These are phyloP conservation scores for Fusarium hainanense DNA, from an alignment of 2,329 filamentous ascomycete genomes.

Conservation along the genomic window DNA sequence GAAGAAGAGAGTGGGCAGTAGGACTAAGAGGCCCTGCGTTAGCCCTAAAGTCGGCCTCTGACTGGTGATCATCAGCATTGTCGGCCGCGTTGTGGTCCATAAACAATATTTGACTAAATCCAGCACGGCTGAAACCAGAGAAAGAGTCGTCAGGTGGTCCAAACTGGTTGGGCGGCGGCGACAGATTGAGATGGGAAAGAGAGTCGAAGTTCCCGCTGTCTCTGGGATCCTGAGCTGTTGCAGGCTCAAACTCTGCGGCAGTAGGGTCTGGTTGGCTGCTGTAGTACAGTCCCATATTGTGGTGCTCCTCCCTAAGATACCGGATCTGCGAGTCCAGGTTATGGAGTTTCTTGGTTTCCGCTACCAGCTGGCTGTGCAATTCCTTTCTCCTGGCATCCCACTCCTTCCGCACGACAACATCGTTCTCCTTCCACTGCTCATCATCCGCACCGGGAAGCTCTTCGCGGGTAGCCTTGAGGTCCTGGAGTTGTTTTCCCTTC, in stretches of 20 bases:
- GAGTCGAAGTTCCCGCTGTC: slow-evolving; percentile 62
- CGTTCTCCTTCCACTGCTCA: slow-evolving; percentile 64
- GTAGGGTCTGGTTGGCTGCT: slow-evolving; percentile 59
- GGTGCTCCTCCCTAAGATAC: slow-evolving; percentile 59
- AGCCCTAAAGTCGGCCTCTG: slow-evolving; percentile 71
- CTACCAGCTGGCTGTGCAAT: slow-evolving; percentile 61
- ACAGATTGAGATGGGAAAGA: slow-evolving; percentile 55
- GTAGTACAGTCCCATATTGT: slow-evolving; percentile 59
- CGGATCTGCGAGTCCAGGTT: slow-evolving; percentile 60
- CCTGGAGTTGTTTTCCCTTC: slow-evolving; percentile 74
- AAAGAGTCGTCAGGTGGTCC: slow-evolving; percentile 56
- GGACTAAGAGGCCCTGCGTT: slow-evolving; percentile 79
- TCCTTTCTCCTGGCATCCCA: slow-evolving; percentile 66
- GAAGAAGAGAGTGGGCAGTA: slow-evolving; percentile 78
- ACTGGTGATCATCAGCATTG: slow-evolving; percentile 56
- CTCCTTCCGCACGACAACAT: slow-evolving; percentile 63
- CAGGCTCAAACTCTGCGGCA: slow-evolving; percentile 61
- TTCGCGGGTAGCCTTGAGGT: slow-evolving; percentile 77
- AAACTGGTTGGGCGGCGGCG: slow-evolving; percentile 54
- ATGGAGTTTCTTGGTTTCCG: slow-evolving; percentile 60
- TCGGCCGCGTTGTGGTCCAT: slow-evolving; percentile 59
- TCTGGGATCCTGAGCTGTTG: slow-evolving; percentile 57
- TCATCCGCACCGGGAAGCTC: slow-evolving; percentile 71
- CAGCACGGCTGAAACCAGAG: slow-evolving; percentile 64
- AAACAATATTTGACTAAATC: slow-evolving; percentile 65